Conservation (phyloP, 768 basidiomycete species). For the Xanthoconium purpureum region DNA sequence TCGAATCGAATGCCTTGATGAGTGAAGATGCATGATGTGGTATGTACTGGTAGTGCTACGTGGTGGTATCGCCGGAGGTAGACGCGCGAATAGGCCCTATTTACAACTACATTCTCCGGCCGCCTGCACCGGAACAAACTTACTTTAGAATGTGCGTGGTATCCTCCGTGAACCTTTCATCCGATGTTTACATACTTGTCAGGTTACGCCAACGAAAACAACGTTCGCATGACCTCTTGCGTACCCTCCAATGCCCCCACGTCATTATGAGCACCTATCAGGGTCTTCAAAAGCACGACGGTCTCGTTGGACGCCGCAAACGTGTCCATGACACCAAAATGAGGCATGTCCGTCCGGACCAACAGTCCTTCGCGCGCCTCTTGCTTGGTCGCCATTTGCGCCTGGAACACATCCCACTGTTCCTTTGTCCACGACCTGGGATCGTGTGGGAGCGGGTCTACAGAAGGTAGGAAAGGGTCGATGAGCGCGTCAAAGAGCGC, state of each 20-base stretch:
- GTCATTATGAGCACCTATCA: constrained; percentile 56
- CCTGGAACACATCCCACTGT: constrained; percentile 44
- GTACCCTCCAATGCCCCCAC: constrained; percentile 64
- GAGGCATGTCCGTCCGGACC: constrained; percentile 40
- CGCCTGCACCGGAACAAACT: background rate
- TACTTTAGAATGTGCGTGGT: background rate
- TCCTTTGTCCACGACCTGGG: constrained; percentile 31
- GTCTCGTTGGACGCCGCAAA: constrained; percentile 46
- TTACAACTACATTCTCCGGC: background rate
- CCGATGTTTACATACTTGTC: background rate
- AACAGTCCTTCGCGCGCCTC: constrained; percentile 45
- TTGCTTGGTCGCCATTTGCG: constrained; percentile 39
- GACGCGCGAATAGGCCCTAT: background rate
- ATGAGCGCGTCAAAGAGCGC: constrained; percentile 66
- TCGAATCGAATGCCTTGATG: background rate
- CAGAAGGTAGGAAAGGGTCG: constrained; percentile 56
- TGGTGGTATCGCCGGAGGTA: background rate
- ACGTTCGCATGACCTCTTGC: constrained; percentile 52
- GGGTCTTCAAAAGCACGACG: constrained; percentile 56
- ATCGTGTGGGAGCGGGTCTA: constrained; percentile 37
- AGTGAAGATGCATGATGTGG: background rate
- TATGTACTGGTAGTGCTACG: background rate
- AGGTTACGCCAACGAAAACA: constrained; percentile 23
- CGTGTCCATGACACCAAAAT: constrained; percentile 52
- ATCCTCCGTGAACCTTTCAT: background rate